A percentile compares a stretch with the other conserved stretches of the same genome.
phyloP scores from a whole-genome alignment of 306 rosid species.

The Rosa lucieae region DNA sequence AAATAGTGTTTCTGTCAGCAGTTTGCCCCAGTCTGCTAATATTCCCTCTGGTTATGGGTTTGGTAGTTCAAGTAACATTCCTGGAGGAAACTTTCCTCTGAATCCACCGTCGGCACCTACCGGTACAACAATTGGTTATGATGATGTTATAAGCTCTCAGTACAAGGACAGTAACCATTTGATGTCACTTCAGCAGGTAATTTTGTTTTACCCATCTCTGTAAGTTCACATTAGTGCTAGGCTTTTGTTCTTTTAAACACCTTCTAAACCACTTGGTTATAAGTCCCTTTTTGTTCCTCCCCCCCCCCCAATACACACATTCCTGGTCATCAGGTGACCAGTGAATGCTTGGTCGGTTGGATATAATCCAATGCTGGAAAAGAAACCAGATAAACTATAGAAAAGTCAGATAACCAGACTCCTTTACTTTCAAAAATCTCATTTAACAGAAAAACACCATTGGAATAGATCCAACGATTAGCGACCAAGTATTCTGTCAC shows the following conservation, averaged over 20 bases:
- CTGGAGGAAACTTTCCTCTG: constrained; percentile 87
- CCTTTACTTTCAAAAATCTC: not conserved
- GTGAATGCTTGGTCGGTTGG: not conserved
- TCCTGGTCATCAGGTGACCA: not conserved
- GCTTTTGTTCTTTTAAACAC: not conserved
- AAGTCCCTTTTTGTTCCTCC: not conserved
- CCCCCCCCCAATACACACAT: not conserved
- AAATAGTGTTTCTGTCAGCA: constrained; percentile 90
- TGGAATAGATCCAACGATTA: not conserved
- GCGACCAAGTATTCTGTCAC: not conserved
- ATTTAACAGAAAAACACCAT: not conserved
- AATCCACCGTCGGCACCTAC: constrained; percentile 76
- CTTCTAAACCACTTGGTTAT: not conserved
- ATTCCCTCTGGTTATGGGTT: constrained; percentile 90
- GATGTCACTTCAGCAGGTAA: constrained; percentile 94
- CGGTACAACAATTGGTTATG: constrained; percentile 79
- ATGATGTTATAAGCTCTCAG: constrained; percentile 80
- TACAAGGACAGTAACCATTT: constrained; percentile 84
- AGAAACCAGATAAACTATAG: not conserved
- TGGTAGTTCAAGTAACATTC: constrained; percentile 80
- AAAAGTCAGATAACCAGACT: not conserved
- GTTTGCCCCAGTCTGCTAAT: constrained; percentile 92
- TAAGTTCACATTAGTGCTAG: not conserved
- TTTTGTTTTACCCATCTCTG: not conserved
- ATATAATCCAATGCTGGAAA: not conserved